Percentiles rank a stretch among this genome's conserved stretches.
These are phyloP conservation scores for Neurospora crassa DNA, from an alignment of 2,329 filamentous ascomycete genomes.

Conservation along the genomic window DNA sequence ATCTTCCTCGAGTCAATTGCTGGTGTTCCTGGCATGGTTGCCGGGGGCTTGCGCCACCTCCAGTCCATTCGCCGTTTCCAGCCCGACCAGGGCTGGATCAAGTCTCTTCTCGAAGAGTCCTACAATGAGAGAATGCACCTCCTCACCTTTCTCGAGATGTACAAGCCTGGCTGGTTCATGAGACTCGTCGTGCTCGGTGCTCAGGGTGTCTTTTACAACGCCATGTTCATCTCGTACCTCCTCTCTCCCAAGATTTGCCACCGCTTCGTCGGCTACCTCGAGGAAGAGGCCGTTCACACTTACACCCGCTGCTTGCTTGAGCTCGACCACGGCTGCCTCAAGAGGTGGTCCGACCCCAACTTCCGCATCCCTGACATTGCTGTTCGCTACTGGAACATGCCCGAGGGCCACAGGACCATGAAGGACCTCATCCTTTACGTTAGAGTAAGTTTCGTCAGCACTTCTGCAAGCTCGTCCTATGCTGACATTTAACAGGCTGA, in stretches of 20 bases:
- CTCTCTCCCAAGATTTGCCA: slow-evolving; percentile 79
- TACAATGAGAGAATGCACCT: slow-evolving; percentile 92
- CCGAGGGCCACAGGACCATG: slow-evolving; percentile 72
- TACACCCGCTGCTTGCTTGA: slow-evolving; percentile 86
- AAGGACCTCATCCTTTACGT: slow-evolving; percentile 79
- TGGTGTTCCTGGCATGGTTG: slow-evolving; percentile 93
- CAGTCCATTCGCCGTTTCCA: slow-evolving; percentile 75
- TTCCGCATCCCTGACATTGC: slow-evolving; percentile 81
- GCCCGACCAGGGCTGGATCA: slow-evolving; percentile 93
- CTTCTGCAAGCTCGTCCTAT: background rate
- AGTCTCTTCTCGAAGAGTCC: slow-evolving; percentile 78
- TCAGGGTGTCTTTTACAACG: slow-evolving; percentile 94
- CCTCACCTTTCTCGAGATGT: slow-evolving; percentile 74
- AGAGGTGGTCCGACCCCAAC: slow-evolving; percentile 61
- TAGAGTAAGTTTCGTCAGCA: slow-evolving; percentile 27
- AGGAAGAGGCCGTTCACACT: slow-evolving; percentile 93
- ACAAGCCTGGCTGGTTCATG: slow-evolving; percentile 71
- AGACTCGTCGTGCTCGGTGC: slow-evolving; percentile 82
- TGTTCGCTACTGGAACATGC: slow-evolving; percentile 88
- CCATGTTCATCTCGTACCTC: slow-evolving; percentile 80
- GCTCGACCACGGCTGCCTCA: slow-evolving; percentile 72
- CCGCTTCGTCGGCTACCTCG: slow-evolving; percentile 90
- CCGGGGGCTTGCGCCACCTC: slow-evolving; percentile 83
- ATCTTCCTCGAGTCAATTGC: slow-evolving; percentile 92
- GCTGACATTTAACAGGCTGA: slow-evolving; percentile 14